phyloP scores from a whole-genome alignment of 768 basidiomycete species.

The Suillus bovinus region DNA sequence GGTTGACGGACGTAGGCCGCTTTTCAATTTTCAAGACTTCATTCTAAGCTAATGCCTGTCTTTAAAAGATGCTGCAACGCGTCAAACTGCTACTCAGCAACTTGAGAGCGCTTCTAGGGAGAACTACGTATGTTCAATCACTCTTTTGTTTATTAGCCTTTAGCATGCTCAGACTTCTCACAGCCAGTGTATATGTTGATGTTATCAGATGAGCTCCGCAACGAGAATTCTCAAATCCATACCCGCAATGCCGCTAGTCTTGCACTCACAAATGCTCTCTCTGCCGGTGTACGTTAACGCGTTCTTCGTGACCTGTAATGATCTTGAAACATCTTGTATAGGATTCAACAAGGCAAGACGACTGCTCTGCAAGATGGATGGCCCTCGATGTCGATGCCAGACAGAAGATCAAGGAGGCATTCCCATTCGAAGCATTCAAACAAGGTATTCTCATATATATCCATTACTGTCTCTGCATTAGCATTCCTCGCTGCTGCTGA shows the following conservation, averaged over 20 bases:
- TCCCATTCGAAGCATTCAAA: no score
- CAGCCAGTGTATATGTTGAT: constrained; percentile 93
- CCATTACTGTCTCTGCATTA: no score
- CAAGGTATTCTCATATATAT: no score
- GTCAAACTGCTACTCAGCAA: constrained; percentile 88
- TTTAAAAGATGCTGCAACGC: constrained; percentile 76
- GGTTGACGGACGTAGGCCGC: constrained; percentile 73
- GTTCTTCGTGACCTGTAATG: constrained; percentile 17
- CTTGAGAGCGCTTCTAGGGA: constrained; percentile 84
- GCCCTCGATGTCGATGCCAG: constrained; percentile 64
- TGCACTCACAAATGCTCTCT: constrained; percentile 93
- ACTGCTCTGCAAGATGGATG: constrained; percentile 81
- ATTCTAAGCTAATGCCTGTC: constrained; percentile 20
- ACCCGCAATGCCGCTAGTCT: constrained; percentile 93
- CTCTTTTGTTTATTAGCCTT: constrained; percentile 6
- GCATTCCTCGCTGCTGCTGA: no score
- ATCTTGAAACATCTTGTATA: constrained; percentile 37
- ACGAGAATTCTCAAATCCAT: constrained; percentile 67
- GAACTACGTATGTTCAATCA: constrained; percentile 75
- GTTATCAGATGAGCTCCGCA: constrained; percentile 84
- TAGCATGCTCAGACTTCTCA: background rate
- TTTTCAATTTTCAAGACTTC: constrained; percentile 29
- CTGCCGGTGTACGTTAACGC: constrained; percentile 73
- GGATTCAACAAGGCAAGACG: constrained; percentile 74
- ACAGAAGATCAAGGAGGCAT: constrained; percentile 84